A percentile compares a stretch with the other conserved stretches of the same genome.
These are phyloP conservation scores for Epichloe coenophiala DNA, from an alignment of 2,329 filamentous ascomycete species.

Conservation along the genomic window DNA sequence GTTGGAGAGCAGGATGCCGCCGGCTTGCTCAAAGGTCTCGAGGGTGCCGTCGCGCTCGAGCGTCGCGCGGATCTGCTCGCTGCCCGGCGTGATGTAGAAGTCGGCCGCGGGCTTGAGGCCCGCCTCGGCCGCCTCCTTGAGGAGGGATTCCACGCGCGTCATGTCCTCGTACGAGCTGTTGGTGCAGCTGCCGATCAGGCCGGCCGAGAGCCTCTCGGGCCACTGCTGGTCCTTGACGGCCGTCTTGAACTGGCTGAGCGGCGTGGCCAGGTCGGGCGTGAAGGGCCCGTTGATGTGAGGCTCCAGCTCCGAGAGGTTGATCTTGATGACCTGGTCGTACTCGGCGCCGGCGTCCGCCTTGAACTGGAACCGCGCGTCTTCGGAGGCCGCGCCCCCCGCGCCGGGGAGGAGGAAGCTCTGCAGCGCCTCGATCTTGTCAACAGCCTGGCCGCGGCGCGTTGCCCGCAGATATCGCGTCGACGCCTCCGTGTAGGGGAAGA, in stretches of 20 bases:
- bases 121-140: conserved; percentile 81
- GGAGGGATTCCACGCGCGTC: conserved; percentile 84
- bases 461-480: conserved; percentile 77
- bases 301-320: conserved; percentile 80
- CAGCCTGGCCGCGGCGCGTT: conserved; percentile 56
- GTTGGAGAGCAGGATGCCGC: conserved; percentile 83
- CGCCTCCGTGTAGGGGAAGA: conserved; percentile 82
- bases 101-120: conserved; percentile 79
- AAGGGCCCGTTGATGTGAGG: conserved; percentile 96
- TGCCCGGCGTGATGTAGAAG: conserved; percentile 94
- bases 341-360: conserved; percentile 66
- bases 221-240: conserved; percentile 74
- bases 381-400: conserved; percentile 19
- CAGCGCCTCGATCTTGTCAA: conserved; percentile 49
- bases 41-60: conserved; percentile 81
- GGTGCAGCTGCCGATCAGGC: conserved; percentile 93
- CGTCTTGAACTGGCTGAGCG: conserved; percentile 78
- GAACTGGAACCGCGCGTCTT: conserved; percentile 48
- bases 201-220: conserved; percentile 83
- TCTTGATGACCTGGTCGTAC: conserved; percentile 84
- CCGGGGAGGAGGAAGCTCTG: conserved; percentile 33
- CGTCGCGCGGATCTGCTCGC: conserved; percentile 92
- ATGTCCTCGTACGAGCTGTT: conserved; percentile 99
- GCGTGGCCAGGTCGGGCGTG: conserved; percentile 88
- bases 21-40: conserved; percentile 71